Evolutionary conservation across 1,284 basidiomycete species (phyloP), one percentile per base, ranked within the genome.

Genomic region (Cyathus olla): DNA sequence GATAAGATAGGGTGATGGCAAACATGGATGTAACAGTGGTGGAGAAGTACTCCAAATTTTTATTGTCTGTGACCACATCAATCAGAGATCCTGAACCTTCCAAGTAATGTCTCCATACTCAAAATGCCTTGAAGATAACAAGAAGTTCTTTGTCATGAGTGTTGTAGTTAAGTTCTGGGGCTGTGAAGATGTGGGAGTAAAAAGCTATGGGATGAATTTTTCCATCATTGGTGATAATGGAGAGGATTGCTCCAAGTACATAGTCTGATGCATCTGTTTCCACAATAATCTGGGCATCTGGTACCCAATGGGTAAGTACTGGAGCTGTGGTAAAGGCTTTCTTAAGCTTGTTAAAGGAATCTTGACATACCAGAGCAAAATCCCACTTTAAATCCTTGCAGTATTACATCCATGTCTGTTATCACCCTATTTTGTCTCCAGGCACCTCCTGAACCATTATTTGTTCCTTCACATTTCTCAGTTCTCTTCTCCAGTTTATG

Each of bases 231-330:
- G 52, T 40, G 4, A 39, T 39, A 27, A 54, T 56, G 3, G 48
- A 64, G 3, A 69, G 50, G 42, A 75, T 72, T 15, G 58, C 66
- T 11, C 66, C 61, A 5, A 75, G 57, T 6, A 72, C 73, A 56
- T 67, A 78, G 60, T 77, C 75, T 3, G 72, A 78, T 39, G 75
- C 68, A 55, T 80, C 71, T 19, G 70, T 72, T 55, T 73, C 66
- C 17, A 85, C 39, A 19, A 56, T 42, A 5, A 56, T 6, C 21
- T 21, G 54, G 5, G 24, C 11, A 15, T 56, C 54, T 4, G 54
- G 40, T 6, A 27, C 22, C 17, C 27, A 56, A 46, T 56, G 54
- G 28, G 54, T 46, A 10, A 56, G 40, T 13, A 56, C 22, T 17
- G 54, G 40, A 46, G 54, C 40, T 24, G 37, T 10, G 5, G 42